Base-by-base conservation (phyloP, 1,139 yeast genomes). In the Chernovozyma aurita region DNA sequence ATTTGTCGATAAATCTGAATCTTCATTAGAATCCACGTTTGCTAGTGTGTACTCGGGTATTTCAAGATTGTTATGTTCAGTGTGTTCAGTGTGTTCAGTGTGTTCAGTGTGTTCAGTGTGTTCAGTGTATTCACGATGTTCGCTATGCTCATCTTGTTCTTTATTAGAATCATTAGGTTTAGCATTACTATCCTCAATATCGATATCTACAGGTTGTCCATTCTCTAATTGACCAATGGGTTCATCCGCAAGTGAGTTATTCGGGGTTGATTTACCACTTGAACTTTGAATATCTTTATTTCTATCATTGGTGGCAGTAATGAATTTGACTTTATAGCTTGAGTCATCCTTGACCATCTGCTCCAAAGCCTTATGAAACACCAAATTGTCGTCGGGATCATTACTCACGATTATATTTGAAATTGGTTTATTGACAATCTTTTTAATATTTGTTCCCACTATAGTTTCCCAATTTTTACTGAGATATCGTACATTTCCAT, bases 381-480 rank as follows among this genome's bases (percentile, higher is more conserved):
- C 86, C 33, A 65, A 57, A 43, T 73, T 71, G 57, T 87, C 95
- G 7, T 74, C 75, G 4, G 70, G 74, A 25, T 55, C 59, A 39
- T 73, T 69, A 1, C 96, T 96, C 16, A 80, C 61, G 5, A 90
- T 74, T 9, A 86, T 64, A 32, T 74, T 70, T 2, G 85, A 66
- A 1, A 90, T 76, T 2, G 88, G 85, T 39, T 66, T 65, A 36
- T 74, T 65, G 3, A 79, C 46, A 21, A 86, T 68, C 50, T 78
- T 76, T 18, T 63, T 60, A 11, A 77, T 65, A 13, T 68, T 65
- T 0, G 90, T 80, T 2, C 95, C 94, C 13, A 80, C 82, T 9
- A 88, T 71, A 8, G 71, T 52, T 47, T 80, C 83, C 97, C 97
- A 90, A 44, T 82, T 77, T 42, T 73, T 73, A 43, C 92, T 77